Conservation (phyloP, 2,329 filamentous ascomycete species). For the Fusarium clavum region DNA sequence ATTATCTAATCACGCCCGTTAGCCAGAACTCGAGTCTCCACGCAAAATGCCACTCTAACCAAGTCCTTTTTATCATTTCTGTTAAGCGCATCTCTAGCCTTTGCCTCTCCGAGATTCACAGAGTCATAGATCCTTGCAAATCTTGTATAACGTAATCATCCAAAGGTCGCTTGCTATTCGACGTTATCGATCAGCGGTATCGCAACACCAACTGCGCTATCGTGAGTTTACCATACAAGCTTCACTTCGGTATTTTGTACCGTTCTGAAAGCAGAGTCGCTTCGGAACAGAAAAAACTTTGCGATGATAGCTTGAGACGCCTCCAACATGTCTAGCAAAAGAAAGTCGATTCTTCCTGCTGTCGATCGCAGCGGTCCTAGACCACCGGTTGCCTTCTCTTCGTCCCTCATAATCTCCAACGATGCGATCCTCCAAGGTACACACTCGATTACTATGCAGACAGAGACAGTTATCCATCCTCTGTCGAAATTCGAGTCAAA, state of each 20-base stretch:
- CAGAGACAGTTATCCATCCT: constrained; percentile 87
- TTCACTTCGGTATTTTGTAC: constrained; percentile 10
- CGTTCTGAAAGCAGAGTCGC: constrained; percentile 11
- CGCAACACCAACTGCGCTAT: constrained; percentile 31
- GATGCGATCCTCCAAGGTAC: constrained; percentile 74
- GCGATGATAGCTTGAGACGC: constrained; percentile 17
- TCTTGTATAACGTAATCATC: constrained; percentile 32
- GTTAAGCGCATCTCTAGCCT: constrained; percentile 26
- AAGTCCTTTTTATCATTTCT: constrained; percentile 39
- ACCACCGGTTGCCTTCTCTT: constrained; percentile 71
- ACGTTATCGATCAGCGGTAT: constrained; percentile 14
- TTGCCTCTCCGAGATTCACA: constrained; percentile 30
- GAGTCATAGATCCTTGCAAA: constrained; percentile 44
- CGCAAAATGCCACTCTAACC: fast-evolving
- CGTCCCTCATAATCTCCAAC: constrained; percentile 70
- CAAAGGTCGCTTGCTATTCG: constrained; percentile 29
- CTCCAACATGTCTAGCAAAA: constrained; percentile 58
- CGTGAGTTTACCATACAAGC: constrained; percentile 10
- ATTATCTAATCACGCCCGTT: constrained; percentile 49
- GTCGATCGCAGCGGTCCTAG: constrained; percentile 66
- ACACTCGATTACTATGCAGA: constrained; percentile 81
- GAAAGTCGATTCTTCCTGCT: constrained; percentile 67
- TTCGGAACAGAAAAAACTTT: not conserved
- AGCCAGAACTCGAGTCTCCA: constrained; percentile 44
- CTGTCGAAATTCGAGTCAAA: constrained; percentile 82